Conservation (phyloP, 768 basidiomycete species). For the Trametopsis cervina region DNA sequence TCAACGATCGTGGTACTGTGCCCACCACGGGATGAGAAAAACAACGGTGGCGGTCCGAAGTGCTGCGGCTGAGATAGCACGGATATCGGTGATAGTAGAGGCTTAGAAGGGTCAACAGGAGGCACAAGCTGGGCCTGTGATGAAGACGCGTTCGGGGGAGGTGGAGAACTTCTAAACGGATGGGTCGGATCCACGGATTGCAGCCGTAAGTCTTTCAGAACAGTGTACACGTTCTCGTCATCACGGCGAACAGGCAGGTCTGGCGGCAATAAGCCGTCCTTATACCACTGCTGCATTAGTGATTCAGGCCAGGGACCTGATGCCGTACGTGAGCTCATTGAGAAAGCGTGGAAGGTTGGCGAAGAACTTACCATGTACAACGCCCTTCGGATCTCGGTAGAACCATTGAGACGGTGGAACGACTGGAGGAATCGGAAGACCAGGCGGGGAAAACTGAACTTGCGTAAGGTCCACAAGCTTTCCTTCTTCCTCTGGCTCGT, state of each 20-base stretch:
- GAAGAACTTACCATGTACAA: slow-evolving; percentile 59
- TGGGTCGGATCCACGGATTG: slow-evolving; percentile 79
- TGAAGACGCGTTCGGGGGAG: slow-evolving; percentile 29
- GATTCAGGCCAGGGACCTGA: slow-evolving; percentile 84
- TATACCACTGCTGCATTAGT: slow-evolving; percentile 87
- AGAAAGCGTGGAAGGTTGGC: not conserved
- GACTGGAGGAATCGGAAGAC: slow-evolving; percentile 64
- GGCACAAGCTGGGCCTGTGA: slow-evolving; percentile 20
- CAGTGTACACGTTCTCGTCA: slow-evolving; percentile 59
- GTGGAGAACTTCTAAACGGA: slow-evolving; percentile 53
- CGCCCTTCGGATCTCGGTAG: slow-evolving; percentile 77
- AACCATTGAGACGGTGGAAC: slow-evolving; percentile 71
- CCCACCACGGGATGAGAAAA: slow-evolving; percentile 84
- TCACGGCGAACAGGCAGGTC: slow-evolving; percentile 78
- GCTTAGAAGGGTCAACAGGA: slow-evolving; percentile 36
- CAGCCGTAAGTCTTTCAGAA: slow-evolving; percentile 67
- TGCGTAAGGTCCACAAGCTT: slow-evolving; percentile 43
- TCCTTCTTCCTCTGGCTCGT: slow-evolving; percentile 51
- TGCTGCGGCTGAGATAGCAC: slow-evolving; percentile 71
- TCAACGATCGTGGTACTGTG: slow-evolving; percentile 87
- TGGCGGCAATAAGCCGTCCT: slow-evolving; percentile 74
- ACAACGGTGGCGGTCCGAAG: slow-evolving; percentile 82
- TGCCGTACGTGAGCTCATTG: slow-evolving; percentile 10
- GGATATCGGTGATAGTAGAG: slow-evolving; percentile 66
- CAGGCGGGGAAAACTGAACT: slow-evolving; percentile 69